Evolutionary conservation across 78 protist genomes (phyloP), one percentile per base, ranked within the genome.

Genomic region (Dictyostelium brefeldianum): DNA sequence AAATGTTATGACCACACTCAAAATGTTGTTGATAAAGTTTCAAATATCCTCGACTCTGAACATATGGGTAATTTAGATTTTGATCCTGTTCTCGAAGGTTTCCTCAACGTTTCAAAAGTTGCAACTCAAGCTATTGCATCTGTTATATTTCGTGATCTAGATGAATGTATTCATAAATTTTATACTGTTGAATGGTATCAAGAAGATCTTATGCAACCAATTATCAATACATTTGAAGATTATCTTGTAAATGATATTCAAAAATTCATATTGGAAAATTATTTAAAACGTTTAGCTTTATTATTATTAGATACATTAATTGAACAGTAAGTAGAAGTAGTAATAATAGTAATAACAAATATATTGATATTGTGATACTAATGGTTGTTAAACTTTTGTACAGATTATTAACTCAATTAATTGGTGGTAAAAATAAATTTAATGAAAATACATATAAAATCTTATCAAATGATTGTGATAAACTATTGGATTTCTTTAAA

Each of bases 81-180:
- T 29, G 92, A 85, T 77, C 92, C 92, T 14, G 92, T 85, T 7
- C 12, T 85, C 0, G 92, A 85, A 8, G 92, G 92, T 12, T 85
- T 85, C 46, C 10, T 85, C 20, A 31, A 20, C 18, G 92, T 85
- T 46, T 46, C 92, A 54, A 74, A 80, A 2, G 92, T 85, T 27
- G 92, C 81, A 1, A 77, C 78, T 8, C n/a, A n/a, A 20, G 80
- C 92, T 1, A 41, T 85, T 20, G 4, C 80, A 0, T 3, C 27
- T 9, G 92, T 85, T 0, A 85, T 85, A 7, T 85, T 85, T 59
- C 59, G 92, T 57, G 92, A 85, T 85, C 54, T 70, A 0, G 92
- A 74, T 31, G 78, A 70, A 25, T 75, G 83, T 41, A 59, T 85
- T 31, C 64, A 62, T 31, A 85, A 85, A 64, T 85, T 85, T 74